Evolutionary conservation across 371 early-diverging fungal species (phyloP).

Genomic region (Sporodiniella umbellata): DNA sequence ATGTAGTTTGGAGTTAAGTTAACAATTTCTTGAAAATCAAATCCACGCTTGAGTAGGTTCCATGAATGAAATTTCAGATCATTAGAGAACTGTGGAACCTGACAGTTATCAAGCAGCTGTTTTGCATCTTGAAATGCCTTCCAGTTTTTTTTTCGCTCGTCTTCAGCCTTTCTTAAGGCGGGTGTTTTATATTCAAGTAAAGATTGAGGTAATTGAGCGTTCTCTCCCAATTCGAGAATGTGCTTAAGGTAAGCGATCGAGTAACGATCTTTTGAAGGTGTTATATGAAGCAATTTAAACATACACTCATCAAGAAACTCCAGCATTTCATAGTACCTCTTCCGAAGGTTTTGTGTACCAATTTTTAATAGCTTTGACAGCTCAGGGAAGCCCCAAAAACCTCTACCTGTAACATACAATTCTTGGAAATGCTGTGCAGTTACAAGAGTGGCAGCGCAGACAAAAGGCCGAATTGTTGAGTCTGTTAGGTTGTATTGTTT

Average conservation of each 20-base stretch:
- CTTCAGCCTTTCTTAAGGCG: background rate
- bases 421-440: background rate
- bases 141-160: background rate
- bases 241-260: background rate
- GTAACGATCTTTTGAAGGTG: background rate
- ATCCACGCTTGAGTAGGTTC: background rate
- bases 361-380: too few species aligned
- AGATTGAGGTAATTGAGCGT: too few species aligned
- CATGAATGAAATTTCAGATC: background rate
- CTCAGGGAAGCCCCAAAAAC: background rate
- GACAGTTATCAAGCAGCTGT: background rate
- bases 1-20: too few species aligned
- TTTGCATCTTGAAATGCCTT: background rate
- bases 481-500: too few species aligned
- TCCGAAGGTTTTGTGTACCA: too few species aligned
- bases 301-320: background rate
- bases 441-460: too few species aligned
- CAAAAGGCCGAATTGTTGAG: too few species aligned
- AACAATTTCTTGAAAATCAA: background rate
- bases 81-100: background rate
- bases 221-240: background rate
- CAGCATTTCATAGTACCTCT: background rate
- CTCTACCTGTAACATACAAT: background rate
- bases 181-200: background rate
- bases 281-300: background rate